Evolutionary conservation across 768 basidiomycete species (phyloP), one percentile per base, ranked within the genome.

Genomic region (Tulasnella sp.): DNA sequence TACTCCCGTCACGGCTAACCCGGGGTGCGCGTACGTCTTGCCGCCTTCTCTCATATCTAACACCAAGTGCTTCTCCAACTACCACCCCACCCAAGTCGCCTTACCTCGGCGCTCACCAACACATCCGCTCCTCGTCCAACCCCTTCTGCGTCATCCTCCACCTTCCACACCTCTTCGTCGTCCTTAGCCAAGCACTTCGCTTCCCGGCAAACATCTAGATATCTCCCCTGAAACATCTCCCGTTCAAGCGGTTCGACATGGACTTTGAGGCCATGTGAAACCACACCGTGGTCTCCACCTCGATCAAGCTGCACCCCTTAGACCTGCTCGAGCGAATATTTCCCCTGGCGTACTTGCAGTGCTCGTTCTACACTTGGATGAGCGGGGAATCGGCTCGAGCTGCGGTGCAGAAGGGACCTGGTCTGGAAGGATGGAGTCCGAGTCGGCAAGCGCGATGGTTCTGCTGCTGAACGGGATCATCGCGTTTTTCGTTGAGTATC

Each of bases 401-500:
- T n/a, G 86, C 88, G 40, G 85, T 84, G 74, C 91, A 88, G 84
- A 89, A 83, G 88, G 88, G 87, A 85, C 85, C 48, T 82, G 87
- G 85, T 85, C 84, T 14, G 34, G 41, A 44, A 20, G 76, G 76
- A 1, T 77, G 76, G 76, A 77, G 48, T n/a, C n/a, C n/a, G n/a
- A n/a, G n/a, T 22, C 31, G 37, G 48, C n/a, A 64, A 79, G 69
- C 34, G 48, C 37, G 34, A 72, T 89, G 1, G 90, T 92, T 8
- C 86, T 99, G 72, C 82, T 91, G 6, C 83, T 93, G 48, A 99
- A 99, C 83, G 97, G 96, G 0, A 84, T 88, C 20, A 91, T 99
- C 83, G 98, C 98, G n/a, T 98, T 98, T 84, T 44, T 93, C 92
- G 20, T 88, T 99, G 76, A 99, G 99, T 83, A 91, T 98, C 2